Percentiles rank a stretch among this genome's conserved stretches.
Evolutionary conservation across 768 basidiomycete genomes (phyloP).

Genomic region (Russula emetica): DNA sequence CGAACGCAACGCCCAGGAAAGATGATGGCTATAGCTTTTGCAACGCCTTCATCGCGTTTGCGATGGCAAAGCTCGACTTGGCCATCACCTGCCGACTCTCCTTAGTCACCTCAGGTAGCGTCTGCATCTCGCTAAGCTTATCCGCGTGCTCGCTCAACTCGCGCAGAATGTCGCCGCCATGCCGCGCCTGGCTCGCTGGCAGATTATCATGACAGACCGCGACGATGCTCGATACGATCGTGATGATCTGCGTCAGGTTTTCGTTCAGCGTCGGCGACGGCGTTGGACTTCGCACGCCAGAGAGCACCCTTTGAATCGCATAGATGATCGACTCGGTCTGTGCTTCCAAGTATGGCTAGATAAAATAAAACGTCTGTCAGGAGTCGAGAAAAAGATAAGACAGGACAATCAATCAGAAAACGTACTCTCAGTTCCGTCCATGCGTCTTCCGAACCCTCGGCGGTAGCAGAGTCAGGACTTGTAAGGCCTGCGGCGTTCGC

Average conservation of each 20-base stretch:
- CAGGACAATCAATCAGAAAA: neutral
- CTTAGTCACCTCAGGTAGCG: conserved; percentile 79
- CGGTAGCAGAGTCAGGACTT: conserved; percentile 63
- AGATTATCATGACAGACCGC: conserved; percentile 93
- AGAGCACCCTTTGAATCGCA: conserved; percentile 91
- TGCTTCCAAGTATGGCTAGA: conserved; percentile 89
- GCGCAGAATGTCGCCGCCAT: conserved; percentile 73
- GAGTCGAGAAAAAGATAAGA: neutral
- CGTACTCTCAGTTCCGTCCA: conserved; percentile 80
- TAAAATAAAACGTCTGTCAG: neutral
- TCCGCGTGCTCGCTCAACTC: conserved; percentile 89
- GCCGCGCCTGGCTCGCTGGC: conserved; percentile 60
- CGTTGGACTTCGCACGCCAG: conserved; percentile 87
- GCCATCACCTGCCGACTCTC: conserved; percentile 93
- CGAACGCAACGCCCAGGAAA: neutral
- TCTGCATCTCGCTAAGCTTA: conserved; percentile 85
- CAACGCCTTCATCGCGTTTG: conserved; percentile 92
- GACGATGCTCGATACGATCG: conserved; percentile 95
- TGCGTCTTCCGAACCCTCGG: conserved; percentile 68
- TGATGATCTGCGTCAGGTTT: conserved; percentile 94
- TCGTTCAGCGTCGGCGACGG: conserved; percentile 83
- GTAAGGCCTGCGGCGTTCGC: conserved; percentile 42
- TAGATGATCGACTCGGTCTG: conserved; percentile 95
- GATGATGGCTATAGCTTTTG: conserved; percentile 56
- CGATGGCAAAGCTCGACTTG: conserved; percentile 92